phyloP scores from a whole-genome alignment of 2,329 filamentous ascomycete genomes.

The Colletotrichum camelliae region DNA sequence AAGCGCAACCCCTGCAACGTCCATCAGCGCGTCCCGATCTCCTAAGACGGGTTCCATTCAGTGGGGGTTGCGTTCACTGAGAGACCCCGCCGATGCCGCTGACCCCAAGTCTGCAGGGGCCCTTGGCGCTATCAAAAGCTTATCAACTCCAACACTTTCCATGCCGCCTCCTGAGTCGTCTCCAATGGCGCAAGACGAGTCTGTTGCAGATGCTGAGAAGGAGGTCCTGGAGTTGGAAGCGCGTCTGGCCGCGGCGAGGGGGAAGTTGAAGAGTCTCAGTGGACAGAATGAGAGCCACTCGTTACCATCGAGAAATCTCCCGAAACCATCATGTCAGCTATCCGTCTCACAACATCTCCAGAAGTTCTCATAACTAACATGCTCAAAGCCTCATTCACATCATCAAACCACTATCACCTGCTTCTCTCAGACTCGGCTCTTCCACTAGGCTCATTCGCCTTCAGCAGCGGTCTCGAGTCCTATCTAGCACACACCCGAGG shows the following conservation, averaged over 20 bases:
- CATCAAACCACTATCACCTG: constrained; percentile 68
- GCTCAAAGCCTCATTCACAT: neutral
- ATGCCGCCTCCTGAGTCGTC: neutral
- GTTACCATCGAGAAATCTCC: neutral
- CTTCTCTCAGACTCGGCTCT: constrained; percentile 83
- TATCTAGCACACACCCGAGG: constrained; percentile 72
- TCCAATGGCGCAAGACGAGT: constrained; percentile 28
- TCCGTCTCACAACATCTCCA: constrained; percentile 13
- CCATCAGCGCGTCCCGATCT: neutral
- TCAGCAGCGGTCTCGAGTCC: constrained; percentile 82
- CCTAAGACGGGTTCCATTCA: neutral
- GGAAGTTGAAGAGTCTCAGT: constrained; percentile 49
- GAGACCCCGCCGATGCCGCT: constrained; percentile 1
- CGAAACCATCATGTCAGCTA: constrained; percentile 25
- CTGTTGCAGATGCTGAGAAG: constrained; percentile 40
- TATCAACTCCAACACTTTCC: constrained; percentile 10
- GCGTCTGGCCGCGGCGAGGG: constrained; percentile 50
- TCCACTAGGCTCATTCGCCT: constrained; percentile 85
- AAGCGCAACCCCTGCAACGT: neutral
- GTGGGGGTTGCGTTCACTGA: neutral
- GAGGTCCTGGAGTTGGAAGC: constrained; percentile 66
- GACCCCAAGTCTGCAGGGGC: constrained; percentile 1
- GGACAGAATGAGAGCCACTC: constrained; percentile 23
- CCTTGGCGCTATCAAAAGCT: constrained; percentile 13
- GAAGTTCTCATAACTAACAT: neutral